A percentile compares a stretch with the other conserved stretches of the same genome.
Evolutionary conservation across 345 rosid species (phyloP).

Genomic region (Pistacia vera): DNA sequence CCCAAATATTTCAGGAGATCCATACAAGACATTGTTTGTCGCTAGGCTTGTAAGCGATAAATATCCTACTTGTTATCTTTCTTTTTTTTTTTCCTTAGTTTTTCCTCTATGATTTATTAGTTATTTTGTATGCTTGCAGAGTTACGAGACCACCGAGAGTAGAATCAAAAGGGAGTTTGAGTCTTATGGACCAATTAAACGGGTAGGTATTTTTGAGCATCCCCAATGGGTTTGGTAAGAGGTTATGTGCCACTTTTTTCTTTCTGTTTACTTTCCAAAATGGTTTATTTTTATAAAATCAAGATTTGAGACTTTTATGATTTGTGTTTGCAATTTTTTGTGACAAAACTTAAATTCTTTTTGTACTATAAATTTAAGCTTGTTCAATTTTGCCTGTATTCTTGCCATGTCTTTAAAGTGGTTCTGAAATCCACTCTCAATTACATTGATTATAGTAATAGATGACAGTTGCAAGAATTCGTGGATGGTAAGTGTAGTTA

Average conservation of each 20-base stretch:
- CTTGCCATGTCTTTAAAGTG: constrained; percentile 16
- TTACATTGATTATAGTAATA: constrained; percentile 4
- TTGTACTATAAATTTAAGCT: neutral
- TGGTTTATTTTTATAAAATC: constrained; percentile 10
- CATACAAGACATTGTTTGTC: constrained; percentile 94
- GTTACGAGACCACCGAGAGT: constrained; percentile 96
- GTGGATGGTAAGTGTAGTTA: constrained; percentile 25
- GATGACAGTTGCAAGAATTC: constrained; percentile 8
- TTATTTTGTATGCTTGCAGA: constrained; percentile 54
- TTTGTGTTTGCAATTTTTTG: neutral
- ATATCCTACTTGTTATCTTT: constrained; percentile 8
- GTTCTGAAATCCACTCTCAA: constrained; percentile 9
- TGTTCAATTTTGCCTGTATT: constrained; percentile 6
- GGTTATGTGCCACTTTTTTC: constrained; percentile 34
- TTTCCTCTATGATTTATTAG: constrained; percentile 16
- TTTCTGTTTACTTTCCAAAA: constrained; percentile 23
- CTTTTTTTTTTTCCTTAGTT: constrained; percentile 3
- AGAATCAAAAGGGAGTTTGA: constrained; percentile 99
- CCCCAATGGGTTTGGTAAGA: constrained; percentile 88
- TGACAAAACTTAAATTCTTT: neutral
- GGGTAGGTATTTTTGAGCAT: constrained; percentile 86
- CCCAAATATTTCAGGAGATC: constrained; percentile 89
- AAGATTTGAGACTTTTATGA: constrained; percentile 13
- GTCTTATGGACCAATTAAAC: constrained; percentile 97
- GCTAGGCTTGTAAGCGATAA: constrained; percentile 79